Percentiles rank a stretch among this genome's conserved stretches.
phyloP scores from a whole-genome alignment of 495 filamentous ascomycete genomes.

The Acidiella bohemica region DNA sequence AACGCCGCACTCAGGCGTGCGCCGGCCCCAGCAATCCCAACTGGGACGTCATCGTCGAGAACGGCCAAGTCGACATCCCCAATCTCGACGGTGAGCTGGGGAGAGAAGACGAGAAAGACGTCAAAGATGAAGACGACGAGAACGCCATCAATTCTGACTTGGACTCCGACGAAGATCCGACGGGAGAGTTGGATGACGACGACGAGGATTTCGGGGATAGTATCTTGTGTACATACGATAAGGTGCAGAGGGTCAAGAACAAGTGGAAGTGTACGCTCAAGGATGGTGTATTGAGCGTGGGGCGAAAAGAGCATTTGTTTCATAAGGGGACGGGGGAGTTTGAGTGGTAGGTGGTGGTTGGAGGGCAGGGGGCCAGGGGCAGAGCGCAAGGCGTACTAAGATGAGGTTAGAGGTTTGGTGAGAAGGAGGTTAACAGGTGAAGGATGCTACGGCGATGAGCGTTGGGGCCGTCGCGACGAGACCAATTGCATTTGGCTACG shows the following conservation, averaged over 20 bases:
- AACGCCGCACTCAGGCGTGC: conserved; percentile 23
- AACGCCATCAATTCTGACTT: conserved; percentile 98
- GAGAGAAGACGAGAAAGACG: conserved; percentile 38
- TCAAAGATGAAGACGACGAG: conserved; percentile 59
- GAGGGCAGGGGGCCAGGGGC: background rate
- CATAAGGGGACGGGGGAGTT: conserved; percentile 95
- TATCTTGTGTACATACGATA: conserved; percentile 92
- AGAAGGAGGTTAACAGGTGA: background rate
- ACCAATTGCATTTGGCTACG: no score
- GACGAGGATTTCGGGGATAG: conserved; percentile 36
- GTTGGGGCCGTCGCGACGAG: no score
- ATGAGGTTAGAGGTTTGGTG: background rate
- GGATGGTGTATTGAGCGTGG: conserved; percentile 85
- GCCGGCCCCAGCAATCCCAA: background rate
- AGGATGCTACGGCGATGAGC: no score
- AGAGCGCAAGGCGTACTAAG: background rate
- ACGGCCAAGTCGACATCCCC: no score
- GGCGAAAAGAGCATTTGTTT: conserved; percentile 79
- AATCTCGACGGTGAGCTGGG: conserved; percentile 54
- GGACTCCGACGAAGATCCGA: conserved; percentile 68
- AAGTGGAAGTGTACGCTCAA: conserved; percentile 99
- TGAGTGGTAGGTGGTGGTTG: conserved; percentile 62
- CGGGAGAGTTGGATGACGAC: conserved; percentile 68
- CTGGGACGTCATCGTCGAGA: conserved; percentile 17
- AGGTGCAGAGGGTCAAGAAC: conserved; percentile 98